Base-by-base conservation (phyloP, 106 monocot genomes). In the Dactylorhiza incarnata region DNA sequence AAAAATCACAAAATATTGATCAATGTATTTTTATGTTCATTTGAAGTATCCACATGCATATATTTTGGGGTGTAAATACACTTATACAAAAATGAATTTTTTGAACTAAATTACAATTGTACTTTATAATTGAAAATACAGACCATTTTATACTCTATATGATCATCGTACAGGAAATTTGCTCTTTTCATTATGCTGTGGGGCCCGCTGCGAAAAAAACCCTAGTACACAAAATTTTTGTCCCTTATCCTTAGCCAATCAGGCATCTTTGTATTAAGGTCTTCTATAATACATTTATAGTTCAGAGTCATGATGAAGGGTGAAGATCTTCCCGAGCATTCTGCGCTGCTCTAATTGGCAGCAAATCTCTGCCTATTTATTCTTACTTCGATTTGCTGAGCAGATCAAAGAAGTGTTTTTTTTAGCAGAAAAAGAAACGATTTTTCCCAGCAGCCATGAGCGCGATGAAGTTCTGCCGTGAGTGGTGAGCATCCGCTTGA, bases 381-480 rank as follows among this genome's bases (percentile, higher is more conserved):
- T 67, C 25, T 26, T 13, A 0, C 1, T 23, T 6, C 9, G 12
- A 2, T 37, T 9, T 11, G 10, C 23, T 12, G 67, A 26, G 25
- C 29, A 4, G 22, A 20, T 24, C 3, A 24, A 67, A 9, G 11
- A 67, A 37, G 12, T 11, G 5, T 5, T 26, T 0, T 24, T 9
- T 0, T 1, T 67, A 66, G 66, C 6, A 66, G 66, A 23, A 23
- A 66, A 9, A 23, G 25, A 66, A 66, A 3, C 22, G 6, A 25
- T 16, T 24, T 67, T 24, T 24, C 7, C 20, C 37, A 24, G 22
- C 67, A 67, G 22, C 67, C 70, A 70, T 70, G 70, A 70, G 70
- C 19, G 45, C 45, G 2, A 70, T 70, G 45, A 70, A 70, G 70
- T 70, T 70, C 16, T 45, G 70, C 70, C 46, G 70, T 45, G 70